A percentile compares a stretch with the other conserved stretches of the same genome.
These are phyloP conservation scores for Colletotrichum sp. DNA, from an alignment of 2,329 filamentous ascomycete species.

Conservation along the genomic window DNA sequence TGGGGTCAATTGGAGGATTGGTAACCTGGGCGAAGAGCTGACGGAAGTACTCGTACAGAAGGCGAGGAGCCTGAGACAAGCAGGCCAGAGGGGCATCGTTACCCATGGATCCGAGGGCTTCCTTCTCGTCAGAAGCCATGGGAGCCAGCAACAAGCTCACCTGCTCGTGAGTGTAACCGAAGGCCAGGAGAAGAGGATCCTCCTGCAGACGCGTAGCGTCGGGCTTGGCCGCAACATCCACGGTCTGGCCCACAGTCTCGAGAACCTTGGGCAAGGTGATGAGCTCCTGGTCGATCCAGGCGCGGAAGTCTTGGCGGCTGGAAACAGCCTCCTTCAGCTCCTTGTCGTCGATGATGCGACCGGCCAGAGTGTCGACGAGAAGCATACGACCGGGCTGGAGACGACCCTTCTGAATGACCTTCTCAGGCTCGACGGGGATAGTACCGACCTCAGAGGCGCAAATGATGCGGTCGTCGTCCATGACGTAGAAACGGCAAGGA, in stretches of 20 bases:
- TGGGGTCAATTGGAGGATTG: constrained; percentile 96
- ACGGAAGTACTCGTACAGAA: constrained; percentile 96
- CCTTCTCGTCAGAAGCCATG: constrained; percentile 97
- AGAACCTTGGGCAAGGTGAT: constrained; percentile 80
- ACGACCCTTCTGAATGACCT: constrained; percentile 89
- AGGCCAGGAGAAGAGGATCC: constrained; percentile 83
- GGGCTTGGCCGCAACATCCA: constrained; percentile 71
- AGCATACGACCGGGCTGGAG: constrained; percentile 96
- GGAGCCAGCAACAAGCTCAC: constrained; percentile 89
- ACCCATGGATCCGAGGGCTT: constrained; percentile 96
- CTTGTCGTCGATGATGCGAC: constrained; percentile 91
- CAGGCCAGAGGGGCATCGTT: constrained; percentile 95
- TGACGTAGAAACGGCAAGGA: constrained; percentile 95
- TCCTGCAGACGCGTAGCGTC: constrained; percentile 78
- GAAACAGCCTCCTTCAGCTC: constrained; percentile 91
- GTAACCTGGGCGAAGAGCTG: constrained; percentile 98
- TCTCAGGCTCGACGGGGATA: constrained; percentile 88
- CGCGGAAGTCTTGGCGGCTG: constrained; percentile 84
- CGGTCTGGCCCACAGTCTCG: constrained; percentile 58
- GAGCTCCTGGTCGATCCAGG: constrained; percentile 87
- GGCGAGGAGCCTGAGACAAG: constrained; percentile 84
- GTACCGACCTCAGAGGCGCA: constrained; percentile 97
- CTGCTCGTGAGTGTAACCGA: constrained; percentile 95
- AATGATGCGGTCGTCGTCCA: constrained; percentile 95
- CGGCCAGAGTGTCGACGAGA: constrained; percentile 86